Percentiles rank a stretch among this genome's conserved stretches.
phyloP scores from a whole-genome alignment of 331 rosid species.

The Pyrus hybrid region DNA sequence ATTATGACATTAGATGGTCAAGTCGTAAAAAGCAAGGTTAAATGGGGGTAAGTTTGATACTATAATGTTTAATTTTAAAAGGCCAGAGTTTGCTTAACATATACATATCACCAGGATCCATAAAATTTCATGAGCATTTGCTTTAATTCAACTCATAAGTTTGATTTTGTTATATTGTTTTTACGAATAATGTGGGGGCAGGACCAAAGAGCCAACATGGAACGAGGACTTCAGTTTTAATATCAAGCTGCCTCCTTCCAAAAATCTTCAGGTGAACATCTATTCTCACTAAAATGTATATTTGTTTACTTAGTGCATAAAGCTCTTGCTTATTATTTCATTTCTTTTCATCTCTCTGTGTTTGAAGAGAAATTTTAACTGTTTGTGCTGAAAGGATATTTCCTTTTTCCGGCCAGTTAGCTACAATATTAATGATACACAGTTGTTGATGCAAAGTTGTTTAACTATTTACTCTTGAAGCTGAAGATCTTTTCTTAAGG shows the following conservation, averaged over 20 bases:
- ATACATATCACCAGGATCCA: neutral
- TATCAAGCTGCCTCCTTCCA: conserved; percentile 54
- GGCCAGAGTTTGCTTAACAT: too few species aligned
- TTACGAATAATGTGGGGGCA: conserved; percentile 24
- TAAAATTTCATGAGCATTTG: neutral
- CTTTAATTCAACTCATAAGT: neutral
- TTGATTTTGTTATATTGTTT: neutral
- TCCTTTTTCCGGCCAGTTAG: neutral
- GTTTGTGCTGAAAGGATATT: neutral
- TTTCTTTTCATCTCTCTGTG: neutral
- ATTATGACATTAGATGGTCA: conserved; percentile 77
- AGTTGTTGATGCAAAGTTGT: neutral
- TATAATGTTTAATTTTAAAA: neutral
- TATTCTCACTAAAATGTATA: conserved; percentile 2
- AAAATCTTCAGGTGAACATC: conserved; percentile 62
- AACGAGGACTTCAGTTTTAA: conserved; percentile 73
- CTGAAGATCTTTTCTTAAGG: neutral
- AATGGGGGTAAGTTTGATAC: conserved; percentile 80
- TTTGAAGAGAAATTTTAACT: neutral
- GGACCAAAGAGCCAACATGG: conserved; percentile 88
- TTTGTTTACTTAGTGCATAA: conserved; percentile 5
- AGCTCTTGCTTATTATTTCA: neutral
- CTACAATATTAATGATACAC: neutral
- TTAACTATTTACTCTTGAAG: neutral
- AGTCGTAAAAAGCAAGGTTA: conserved; percentile 63